These are phyloP conservation scores for Lecanicillium sp. DNA, from an alignment of 2,329 filamentous ascomycete genomes.

Conservation along the genomic window DNA sequence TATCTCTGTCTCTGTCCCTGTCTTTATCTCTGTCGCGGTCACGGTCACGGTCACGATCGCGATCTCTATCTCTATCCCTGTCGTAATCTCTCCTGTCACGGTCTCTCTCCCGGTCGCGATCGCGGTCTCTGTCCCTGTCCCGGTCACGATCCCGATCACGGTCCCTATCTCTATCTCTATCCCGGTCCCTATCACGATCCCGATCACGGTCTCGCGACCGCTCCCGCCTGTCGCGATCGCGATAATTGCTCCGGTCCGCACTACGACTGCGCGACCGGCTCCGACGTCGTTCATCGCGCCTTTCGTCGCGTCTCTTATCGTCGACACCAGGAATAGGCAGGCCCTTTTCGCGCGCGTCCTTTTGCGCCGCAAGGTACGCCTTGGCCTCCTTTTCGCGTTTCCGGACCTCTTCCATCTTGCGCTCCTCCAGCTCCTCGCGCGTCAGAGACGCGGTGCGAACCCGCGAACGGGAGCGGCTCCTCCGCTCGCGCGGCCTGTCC, in stretches of 20 bases:
- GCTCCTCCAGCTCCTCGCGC: slow-evolving; percentile 32
- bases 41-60: slow-evolving; percentile 25
- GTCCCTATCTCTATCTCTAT: slow-evolving; percentile 20
- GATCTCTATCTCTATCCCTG: slow-evolving; percentile 27
- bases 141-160: slow-evolving; percentile 19
- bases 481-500: slow-evolving; percentile 14
- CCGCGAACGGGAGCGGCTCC: slow-evolving; percentile 36
- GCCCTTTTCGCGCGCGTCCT: slow-evolving; percentile 52
- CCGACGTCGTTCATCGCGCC: slow-evolving; percentile 30
- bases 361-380: slow-evolving; percentile 54
- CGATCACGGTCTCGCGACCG: slow-evolving; percentile 22
- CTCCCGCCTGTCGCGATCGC: slow-evolving; percentile 17
- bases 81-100: slow-evolving; percentile 17
- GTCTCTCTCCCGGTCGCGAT: slow-evolving; percentile 22
- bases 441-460: slow-evolving; percentile 30
- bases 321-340: slow-evolving; percentile 51
- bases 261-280: slow-evolving; percentile 27
- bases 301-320: slow-evolving; percentile 28
- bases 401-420: slow-evolving; percentile 20
- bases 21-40: slow-evolving; percentile 17
- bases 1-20: slow-evolving; percentile 12
- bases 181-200: slow-evolving; percentile 19
- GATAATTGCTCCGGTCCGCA: slow-evolving; percentile 17
- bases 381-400: slow-evolving; percentile 39
- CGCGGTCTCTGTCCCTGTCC: slow-evolving; percentile 22